Conservation (phyloP, 306 rosid genomes). For the Glycine soja region DNA sequence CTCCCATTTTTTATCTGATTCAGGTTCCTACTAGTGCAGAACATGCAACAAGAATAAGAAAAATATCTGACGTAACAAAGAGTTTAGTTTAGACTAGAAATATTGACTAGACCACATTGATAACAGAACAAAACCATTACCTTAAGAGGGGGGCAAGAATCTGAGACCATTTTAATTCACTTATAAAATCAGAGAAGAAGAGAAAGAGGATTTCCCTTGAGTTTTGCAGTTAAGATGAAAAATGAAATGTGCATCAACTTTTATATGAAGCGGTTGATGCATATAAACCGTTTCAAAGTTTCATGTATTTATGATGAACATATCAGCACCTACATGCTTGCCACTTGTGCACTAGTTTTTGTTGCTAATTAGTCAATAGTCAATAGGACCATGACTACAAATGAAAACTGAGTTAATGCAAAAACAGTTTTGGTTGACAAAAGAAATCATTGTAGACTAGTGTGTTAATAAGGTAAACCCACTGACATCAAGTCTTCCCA, state of each 20-base stretch:
- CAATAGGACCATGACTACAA: background rate
- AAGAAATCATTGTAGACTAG: background rate
- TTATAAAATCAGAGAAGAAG: constrained; percentile 30
- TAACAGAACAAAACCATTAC: constrained; percentile 31
- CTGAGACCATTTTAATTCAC: constrained; percentile 59
- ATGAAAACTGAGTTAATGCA: background rate
- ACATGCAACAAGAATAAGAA: too few species aligned
- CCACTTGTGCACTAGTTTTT: constrained; percentile 40
- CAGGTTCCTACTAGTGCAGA: too few species aligned
- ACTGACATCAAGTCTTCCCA: background rate
- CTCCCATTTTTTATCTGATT: too few species aligned
- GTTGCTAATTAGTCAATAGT: background rate
- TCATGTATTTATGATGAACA: constrained; percentile 43
- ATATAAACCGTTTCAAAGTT: background rate
- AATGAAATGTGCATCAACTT: constrained; percentile 30
- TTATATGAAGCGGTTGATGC: constrained; percentile 55
- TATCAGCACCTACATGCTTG: constrained; percentile 4
- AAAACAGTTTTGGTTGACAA: background rate
- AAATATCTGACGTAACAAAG: too few species aligned
- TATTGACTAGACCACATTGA: background rate
- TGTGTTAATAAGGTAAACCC: constrained; percentile 14
- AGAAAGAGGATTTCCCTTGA: constrained; percentile 33
- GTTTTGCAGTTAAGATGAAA: constrained; percentile 37
- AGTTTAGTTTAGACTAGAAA: background rate
- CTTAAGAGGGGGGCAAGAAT: constrained; percentile 71